phyloP scores from a whole-genome alignment of 2,329 filamentous ascomycete species.

The Myriosclerotinia scirpicola region DNA sequence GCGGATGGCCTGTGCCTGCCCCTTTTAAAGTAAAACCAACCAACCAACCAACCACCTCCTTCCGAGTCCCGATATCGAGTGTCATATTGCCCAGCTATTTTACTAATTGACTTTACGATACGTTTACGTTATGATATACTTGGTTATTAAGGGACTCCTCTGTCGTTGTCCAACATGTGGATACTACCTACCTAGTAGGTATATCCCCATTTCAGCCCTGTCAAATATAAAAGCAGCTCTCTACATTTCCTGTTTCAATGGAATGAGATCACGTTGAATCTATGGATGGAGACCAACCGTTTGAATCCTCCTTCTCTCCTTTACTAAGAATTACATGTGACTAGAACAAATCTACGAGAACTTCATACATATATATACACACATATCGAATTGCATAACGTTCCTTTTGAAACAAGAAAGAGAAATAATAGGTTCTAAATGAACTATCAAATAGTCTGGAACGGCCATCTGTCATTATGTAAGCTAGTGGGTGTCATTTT shows the following conservation, averaged over 20 bases:
- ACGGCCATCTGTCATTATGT: neutral
- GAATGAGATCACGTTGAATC: constrained; percentile 4
- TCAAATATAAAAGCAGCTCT: constrained; percentile 1
- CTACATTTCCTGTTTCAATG: constrained; percentile 12
- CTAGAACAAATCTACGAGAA: neutral
- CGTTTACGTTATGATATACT: neutral
- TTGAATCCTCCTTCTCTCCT: neutral
- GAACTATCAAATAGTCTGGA: neutral
- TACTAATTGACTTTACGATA: neutral
- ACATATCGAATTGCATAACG: too few relatives aligned
- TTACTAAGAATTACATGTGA: neutral
- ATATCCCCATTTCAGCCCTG: constrained; percentile 2
- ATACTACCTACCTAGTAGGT: too few relatives aligned
- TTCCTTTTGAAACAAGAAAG: neutral
- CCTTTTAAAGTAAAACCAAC: neutral
- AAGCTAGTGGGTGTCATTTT: neutral
- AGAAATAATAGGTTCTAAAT: neutral
- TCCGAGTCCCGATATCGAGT: neutral
- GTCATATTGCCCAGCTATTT: neutral
- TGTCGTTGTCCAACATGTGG: too few relatives aligned
- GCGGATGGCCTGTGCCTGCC: constrained; percentile 14
- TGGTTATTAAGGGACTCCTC: neutral
- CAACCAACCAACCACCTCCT: neutral
- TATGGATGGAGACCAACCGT: neutral
- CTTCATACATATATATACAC: neutral